These are phyloP conservation scores for Lactarius akahatsu DNA, from an alignment of 768 basidiomycete species.

Conservation along the genomic window DNA sequence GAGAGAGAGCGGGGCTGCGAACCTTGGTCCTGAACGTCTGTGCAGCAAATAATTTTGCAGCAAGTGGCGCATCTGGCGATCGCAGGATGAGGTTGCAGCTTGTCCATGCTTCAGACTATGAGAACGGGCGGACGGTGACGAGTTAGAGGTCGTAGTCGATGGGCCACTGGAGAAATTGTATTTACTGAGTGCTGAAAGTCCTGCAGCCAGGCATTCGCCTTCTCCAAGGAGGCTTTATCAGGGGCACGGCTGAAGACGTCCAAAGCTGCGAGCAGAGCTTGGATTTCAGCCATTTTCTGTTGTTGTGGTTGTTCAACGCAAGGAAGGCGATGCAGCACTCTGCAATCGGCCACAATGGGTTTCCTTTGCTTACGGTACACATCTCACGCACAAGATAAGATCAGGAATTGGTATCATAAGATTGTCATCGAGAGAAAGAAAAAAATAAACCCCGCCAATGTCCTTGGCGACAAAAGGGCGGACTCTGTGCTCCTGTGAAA, in stretches of 20 bases:
- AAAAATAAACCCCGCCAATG: conserved; percentile 11
- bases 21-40: conserved; percentile 97
- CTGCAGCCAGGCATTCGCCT: conserved; percentile 93
- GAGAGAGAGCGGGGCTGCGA: conserved; percentile 33
- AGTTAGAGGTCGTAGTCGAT: conserved; percentile 61
- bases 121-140: conserved; percentile 55
- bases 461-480: conserved; percentile 14
- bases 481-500: conserved; percentile 19
- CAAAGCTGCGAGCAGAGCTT: conserved; percentile 71
- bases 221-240: conserved; percentile 77
- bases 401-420: conserved; percentile 30
- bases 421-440: conserved; percentile 29
- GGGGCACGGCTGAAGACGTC: conserved; percentile 79
- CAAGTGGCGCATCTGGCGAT: conserved; percentile 68
- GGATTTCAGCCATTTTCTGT: conserved; percentile 61
- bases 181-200: conserved; percentile 99
- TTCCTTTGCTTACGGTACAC: conserved; percentile 16
- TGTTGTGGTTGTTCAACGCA: conserved; percentile 14
- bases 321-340: conserved; percentile 2
- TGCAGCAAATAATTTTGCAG: conserved; percentile 91
- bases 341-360: not conserved
- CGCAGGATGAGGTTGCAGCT: conserved; percentile 91
- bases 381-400: conserved; percentile 20
- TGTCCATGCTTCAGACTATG: conserved; percentile 94
- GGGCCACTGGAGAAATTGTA: conserved; percentile 70